Evolutionary conservation across 1,284 basidiomycete species (phyloP).

Genomic region (Hemileccinum hortonii): DNA sequence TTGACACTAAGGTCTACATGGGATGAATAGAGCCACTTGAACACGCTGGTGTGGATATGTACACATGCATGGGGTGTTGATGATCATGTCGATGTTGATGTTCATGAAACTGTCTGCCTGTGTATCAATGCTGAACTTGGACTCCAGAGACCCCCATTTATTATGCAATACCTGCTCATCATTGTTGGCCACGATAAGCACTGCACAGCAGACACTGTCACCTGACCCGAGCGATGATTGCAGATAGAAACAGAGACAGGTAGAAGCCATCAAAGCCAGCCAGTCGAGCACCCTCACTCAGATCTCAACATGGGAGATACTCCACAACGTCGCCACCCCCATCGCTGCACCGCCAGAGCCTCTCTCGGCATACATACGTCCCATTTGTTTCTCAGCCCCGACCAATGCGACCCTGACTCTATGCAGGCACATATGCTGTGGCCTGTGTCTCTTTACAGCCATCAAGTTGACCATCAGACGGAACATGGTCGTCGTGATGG

Average conservation of each 20-base stretch:
- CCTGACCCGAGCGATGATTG: no score
- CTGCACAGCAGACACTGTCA: no score
- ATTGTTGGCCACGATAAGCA: slow-evolving; percentile 21
- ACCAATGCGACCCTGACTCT: slow-evolving; percentile 73
- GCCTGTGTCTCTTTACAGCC: slow-evolving; percentile 71
- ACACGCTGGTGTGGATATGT: slow-evolving; percentile 35
- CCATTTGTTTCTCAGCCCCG: slow-evolving; percentile 75
- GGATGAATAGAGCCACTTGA: not conserved
- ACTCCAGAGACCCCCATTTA: slow-evolving; percentile 19
- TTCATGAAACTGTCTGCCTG: slow-evolving; percentile 63
- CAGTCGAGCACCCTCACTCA: slow-evolving; percentile 5
- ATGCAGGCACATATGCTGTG: slow-evolving; percentile 77
- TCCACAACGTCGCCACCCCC: slow-evolving; percentile 6
- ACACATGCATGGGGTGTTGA: slow-evolving; percentile 93
- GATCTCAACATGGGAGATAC: slow-evolving; percentile 24
- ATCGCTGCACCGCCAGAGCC: slow-evolving; percentile 38
- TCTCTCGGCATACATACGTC: slow-evolving; percentile 66
- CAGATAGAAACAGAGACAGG: slow-evolving; percentile 17
- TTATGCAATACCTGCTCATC: slow-evolving; percentile 23
- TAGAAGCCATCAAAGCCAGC: not conserved
- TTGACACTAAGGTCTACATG: slow-evolving; percentile 79
- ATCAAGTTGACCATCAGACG: slow-evolving; percentile 62
- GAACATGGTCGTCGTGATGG: slow-evolving; percentile 40
- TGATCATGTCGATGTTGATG: slow-evolving; percentile 87
- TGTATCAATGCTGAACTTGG: slow-evolving; percentile 80